These are phyloP conservation scores for Starmerella vitae DNA, from an alignment of 805 yeast species.

Conservation along the genomic window DNA sequence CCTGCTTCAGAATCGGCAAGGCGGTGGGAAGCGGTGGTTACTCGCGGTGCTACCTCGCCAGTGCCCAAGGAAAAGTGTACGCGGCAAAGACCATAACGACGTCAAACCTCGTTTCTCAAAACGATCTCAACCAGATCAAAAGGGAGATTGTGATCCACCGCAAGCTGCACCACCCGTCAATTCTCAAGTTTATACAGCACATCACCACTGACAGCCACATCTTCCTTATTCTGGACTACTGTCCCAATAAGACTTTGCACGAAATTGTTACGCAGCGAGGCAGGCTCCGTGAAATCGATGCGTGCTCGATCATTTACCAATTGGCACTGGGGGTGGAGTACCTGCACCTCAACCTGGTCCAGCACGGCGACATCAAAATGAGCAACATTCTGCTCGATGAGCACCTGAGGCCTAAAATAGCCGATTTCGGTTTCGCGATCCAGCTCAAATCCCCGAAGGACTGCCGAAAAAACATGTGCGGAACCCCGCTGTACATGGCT, in stretches of 20 bases:
- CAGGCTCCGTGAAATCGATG: conserved; percentile 78
- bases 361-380: conserved; percentile 85
- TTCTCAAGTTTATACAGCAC: conserved; percentile 84
- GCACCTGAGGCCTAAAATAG: conserved; percentile 80
- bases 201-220: conserved; percentile 89
- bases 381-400: conserved; percentile 92
- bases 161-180: conserved; percentile 69
- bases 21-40: conserved; percentile 16
- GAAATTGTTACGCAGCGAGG: conserved; percentile 74
- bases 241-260: conserved; percentile 87
- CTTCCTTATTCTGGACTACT: conserved; percentile 77
- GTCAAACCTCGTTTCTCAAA: neutral
- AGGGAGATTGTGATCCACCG: conserved; percentile 80
- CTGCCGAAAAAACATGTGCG: conserved; percentile 81
- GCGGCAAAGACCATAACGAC: conserved; percentile 13
- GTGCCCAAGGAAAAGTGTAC: conserved; percentile 4
- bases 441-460: conserved; percentile 57
- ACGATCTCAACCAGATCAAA: neutral
- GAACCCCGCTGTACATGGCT: conserved; percentile 96
- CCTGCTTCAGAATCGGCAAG: conserved; percentile 7
- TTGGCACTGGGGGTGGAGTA: conserved; percentile 84
- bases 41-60: conserved; percentile 13
- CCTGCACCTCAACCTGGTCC: conserved; percentile 77
- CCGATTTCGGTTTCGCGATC: conserved; percentile 94
- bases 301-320: conserved; percentile 71